Conservation (phyloP, 2,329 filamentous ascomycete species). For the Chaetomium sp. region DNA sequence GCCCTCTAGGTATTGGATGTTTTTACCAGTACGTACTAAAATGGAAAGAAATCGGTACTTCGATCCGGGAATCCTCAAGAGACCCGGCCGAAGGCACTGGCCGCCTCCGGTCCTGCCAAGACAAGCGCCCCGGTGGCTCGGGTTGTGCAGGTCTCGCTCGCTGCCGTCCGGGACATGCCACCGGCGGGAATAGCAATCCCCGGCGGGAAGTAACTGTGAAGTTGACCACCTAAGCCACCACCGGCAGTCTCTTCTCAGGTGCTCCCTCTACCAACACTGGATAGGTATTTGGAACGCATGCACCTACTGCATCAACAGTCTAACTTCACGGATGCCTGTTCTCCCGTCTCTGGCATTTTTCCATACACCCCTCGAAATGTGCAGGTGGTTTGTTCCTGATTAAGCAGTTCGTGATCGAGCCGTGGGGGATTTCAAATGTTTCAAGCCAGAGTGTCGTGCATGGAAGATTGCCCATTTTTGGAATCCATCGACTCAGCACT, state of each 20-base stretch:
- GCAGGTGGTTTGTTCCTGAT: neutral
- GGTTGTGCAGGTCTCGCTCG: neutral
- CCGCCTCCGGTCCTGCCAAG: conserved; percentile 1
- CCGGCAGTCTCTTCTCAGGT: neutral
- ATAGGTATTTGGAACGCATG: neutral
- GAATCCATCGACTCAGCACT: conserved; percentile 9
- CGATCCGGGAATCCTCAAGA: neutral
- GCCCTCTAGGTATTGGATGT: too few relatives aligned
- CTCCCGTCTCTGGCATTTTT: neutral
- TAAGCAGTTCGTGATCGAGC: conserved; percentile 1
- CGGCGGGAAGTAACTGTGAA: neutral
- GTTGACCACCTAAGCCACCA: neutral
- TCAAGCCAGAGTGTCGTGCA: conserved; percentile 24
- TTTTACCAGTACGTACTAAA: too few relatives aligned
- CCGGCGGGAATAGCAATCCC: neutral
- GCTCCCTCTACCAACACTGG: neutral
- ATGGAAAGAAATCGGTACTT: neutral
- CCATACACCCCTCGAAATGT: neutral
- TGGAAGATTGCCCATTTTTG: conserved; percentile 23
- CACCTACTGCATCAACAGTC: neutral
- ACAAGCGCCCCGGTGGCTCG: neutral
- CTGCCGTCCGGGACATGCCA: neutral
- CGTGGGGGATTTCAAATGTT: conserved; percentile 22
- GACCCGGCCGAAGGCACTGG: neutral
- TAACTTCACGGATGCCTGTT: neutral